Base-by-base conservation (phyloP, 2,329 filamentous ascomycete species). In the Pseudogymnoascus sp. region DNA sequence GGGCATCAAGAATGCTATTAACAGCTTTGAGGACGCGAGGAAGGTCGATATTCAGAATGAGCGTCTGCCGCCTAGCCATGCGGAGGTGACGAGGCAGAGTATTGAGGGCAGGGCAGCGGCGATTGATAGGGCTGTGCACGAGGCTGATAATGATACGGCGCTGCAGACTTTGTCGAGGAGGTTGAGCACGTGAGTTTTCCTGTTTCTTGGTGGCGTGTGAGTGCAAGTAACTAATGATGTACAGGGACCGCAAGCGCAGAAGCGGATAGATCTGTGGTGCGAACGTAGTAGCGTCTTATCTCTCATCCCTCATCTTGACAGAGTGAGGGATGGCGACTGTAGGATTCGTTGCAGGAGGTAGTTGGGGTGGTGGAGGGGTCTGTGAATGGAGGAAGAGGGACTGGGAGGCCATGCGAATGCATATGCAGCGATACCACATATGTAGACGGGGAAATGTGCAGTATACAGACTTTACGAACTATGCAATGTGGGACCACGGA, bases 41-140 rank as follows among this genome's bases (percentile, higher is more conserved):
- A 97, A 97, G 80, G 92, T 99, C 58, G 94, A 99, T 78, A 72
- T 97, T 65, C 92, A 97, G 78, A 99, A 99, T 74, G 94, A 99
- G 78, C 85, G 91, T 65, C 80, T 99, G 66, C 94, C 94, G 59
- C 94, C 94, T 0, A 94, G 85, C 66, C 89, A 94, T 65, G 93
- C 97, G 58, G 94, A 99, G 76, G 92, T 97, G 18, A 83, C 87
- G 66, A 87, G 87, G 75, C 90, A 88, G 74, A 90, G 87, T 65
- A 89, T 92, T 71, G 88, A 90, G 71, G 91, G 92, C 70, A 83
- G 89, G 72, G 84, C 87, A 67, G 86, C 89, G 72, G 94, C 94
- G 12, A 78, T 99, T 67, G 88, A 95, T 77, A 87, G 92, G 73
- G 94, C 94, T 2, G 86, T 86, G 42, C 83, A 88, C 64, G 92